Evolutionary conservation across 768 basidiomycete genomes (phyloP), one percentile per base, ranked within the genome.

Genomic region (Lactifluus rugatus): DNA sequence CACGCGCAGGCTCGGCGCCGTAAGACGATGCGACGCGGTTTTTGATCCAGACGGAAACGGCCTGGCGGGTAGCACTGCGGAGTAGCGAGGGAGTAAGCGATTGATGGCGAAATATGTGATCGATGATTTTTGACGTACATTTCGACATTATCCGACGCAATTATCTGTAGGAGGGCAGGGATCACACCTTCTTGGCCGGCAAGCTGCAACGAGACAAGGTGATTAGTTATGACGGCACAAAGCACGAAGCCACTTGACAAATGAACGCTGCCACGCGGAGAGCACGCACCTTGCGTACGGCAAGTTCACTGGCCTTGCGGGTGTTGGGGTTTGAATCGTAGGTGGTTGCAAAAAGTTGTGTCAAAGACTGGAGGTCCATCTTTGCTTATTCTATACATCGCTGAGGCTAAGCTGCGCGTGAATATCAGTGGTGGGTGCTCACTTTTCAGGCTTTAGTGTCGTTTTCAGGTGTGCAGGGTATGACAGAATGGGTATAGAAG

Each of bases 41-140:
- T 73, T 95, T 95, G 66, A 94, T 77, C 80, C 86, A 95, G 21
- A 95, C 88, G 14, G 86, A 79, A 64, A 87, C 85, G 0, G 92
- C 86, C 66, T 93, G 89, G 41, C 90, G 87, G 55, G 86, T 89
- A 25, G 88, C 78, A 57, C 88, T 91, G 69, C n/a, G 25, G 2
- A 21, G 23, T 13, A 17, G 45, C 36, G 11, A 25, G 8, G 16
- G 48, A 34, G 37, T 58, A 14, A 17, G 19, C 25, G 6, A 19
- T 5, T 9, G 13, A 34, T 34, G 34, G 7, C 2, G 42, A 46
- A 57, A 32, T 23, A 36, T 42, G 39, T 3, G 32, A 37, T 25
- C 25, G 32, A 48, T 2, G 9, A 31, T 31, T 31, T n/a, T n/a
- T 58, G 52, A 81, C 83, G 76, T 67, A 93, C 85, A 82, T 73